phyloP scores from a whole-genome alignment of 129 eudicot species.

The Pulicaria dysenterica region DNA sequence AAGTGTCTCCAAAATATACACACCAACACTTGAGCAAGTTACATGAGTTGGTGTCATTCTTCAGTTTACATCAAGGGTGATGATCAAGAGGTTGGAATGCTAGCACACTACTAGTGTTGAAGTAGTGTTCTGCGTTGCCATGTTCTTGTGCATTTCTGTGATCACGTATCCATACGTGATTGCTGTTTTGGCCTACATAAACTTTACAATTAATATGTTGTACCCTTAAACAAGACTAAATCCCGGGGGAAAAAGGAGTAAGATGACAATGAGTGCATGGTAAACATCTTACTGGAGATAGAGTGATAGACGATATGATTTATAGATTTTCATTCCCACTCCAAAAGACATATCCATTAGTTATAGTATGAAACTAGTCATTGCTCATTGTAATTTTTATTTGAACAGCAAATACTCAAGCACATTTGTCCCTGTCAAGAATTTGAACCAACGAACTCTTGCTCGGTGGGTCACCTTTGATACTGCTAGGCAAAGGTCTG shows the following conservation, averaged over 20 bases:
- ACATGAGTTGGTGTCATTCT: too few species aligned
- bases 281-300: background rate
- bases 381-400: background rate
- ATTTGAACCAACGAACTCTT: too few species aligned
- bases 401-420: conserved; percentile 8
- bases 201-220: too few species aligned
- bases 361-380: conserved; percentile 4
- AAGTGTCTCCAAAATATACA: too few species aligned
- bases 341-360: conserved; percentile 8
- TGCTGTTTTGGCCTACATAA: background rate
- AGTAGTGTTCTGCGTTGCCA: background rate
- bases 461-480: too few species aligned
- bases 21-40: too few species aligned
- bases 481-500: too few species aligned
- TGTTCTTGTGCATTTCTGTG: background rate
- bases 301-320: background rate
- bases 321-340: background rate
- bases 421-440: background rate
- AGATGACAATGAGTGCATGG: background rate
- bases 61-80: too few species aligned
- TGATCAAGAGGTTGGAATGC: too few species aligned
- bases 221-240: background rate
- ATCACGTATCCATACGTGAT: background rate
- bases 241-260: too few species aligned
- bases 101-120: too few species aligned